phyloP scores from a whole-genome alignment of 176 grass and related monocot genomes.

The Carex littledalei region DNA sequence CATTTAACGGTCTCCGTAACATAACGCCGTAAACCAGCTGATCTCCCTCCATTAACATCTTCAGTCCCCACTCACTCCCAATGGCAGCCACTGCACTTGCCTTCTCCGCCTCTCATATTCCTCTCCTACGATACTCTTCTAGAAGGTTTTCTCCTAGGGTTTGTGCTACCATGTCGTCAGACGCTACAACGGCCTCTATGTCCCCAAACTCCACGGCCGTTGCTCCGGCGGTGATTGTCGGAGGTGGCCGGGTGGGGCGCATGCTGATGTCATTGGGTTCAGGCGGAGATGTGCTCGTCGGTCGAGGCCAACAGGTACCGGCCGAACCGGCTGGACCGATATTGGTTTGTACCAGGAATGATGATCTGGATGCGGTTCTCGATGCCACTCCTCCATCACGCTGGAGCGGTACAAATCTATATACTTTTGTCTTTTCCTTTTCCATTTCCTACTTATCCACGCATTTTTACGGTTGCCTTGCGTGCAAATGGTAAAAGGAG shows the following conservation, averaged over 20 bases:
- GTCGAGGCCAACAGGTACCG: constrained; percentile 60
- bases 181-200: constrained; percentile 24
- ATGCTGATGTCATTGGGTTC: constrained; percentile 57
- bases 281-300: constrained; percentile 48
- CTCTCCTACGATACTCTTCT: constrained; percentile 6
- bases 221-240: constrained; percentile 68
- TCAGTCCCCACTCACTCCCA: constrained; percentile 28
- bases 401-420: constrained; percentile 53
- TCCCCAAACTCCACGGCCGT: constrained; percentile 24
- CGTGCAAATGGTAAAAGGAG: background rate
- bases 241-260: constrained; percentile 60
- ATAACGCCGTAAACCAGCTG: constrained; percentile 30
- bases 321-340: constrained; percentile 46
- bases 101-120: constrained; percentile 11
- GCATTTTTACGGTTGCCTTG: background rate
- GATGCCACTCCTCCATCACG: constrained; percentile 65
- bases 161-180: constrained; percentile 20
- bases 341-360: constrained; percentile 88
- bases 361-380: constrained; percentile 87
- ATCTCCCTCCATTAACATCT: background rate
- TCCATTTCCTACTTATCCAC: background rate
- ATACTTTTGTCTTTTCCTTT: background rate
- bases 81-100: constrained; percentile 25
- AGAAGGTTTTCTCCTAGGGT: constrained; percentile 13
- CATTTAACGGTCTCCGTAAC: constrained; percentile 30